Evolutionary conservation across 768 basidiomycete genomes (phyloP).

Genomic region (Podaxis rugospora): DNA sequence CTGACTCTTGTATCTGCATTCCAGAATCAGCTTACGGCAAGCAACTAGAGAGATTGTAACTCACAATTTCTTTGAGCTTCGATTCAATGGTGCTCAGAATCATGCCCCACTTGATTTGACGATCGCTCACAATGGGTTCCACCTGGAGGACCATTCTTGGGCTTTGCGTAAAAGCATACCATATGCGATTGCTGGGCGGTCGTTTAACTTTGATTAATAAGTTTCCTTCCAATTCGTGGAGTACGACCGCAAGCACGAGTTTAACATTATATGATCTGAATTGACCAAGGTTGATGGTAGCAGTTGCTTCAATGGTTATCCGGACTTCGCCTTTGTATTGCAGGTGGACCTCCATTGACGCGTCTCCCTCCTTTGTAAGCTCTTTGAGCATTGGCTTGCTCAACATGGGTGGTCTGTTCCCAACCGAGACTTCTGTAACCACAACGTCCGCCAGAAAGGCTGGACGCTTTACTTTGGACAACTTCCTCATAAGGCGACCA

Average conservation of each 20-base stretch:
- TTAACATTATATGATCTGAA: constrained; percentile 91
- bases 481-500: constrained; percentile 85
- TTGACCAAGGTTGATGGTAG: constrained; percentile 77
- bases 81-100: constrained; percentile 88
- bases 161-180: constrained; percentile 91
- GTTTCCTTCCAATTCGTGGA: constrained; percentile 91
- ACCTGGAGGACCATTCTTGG: constrained; percentile 88
- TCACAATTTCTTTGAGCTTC: constrained; percentile 83
- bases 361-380: constrained; percentile 90
- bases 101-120: constrained; percentile 93
- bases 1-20: constrained; percentile 81
- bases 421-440: constrained; percentile 87
- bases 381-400: constrained; percentile 99
- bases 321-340: constrained; percentile 84
- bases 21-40: background rate
- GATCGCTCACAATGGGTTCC: constrained; percentile 90
- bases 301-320: constrained; percentile 87
- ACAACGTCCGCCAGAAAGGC: constrained; percentile 79
- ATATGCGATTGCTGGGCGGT: constrained; percentile 93
- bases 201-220: constrained; percentile 84
- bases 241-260: constrained; percentile 80
- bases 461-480: constrained; percentile 88
- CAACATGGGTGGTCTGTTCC: constrained; percentile 77
- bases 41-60: constrained; percentile 10
- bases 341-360: constrained; percentile 81